Evolutionary conservation across 352 stramenopile genomes (phyloP), one percentile per base, ranked within the genome.

Genomic region (Phytophthora foliorum): DNA sequence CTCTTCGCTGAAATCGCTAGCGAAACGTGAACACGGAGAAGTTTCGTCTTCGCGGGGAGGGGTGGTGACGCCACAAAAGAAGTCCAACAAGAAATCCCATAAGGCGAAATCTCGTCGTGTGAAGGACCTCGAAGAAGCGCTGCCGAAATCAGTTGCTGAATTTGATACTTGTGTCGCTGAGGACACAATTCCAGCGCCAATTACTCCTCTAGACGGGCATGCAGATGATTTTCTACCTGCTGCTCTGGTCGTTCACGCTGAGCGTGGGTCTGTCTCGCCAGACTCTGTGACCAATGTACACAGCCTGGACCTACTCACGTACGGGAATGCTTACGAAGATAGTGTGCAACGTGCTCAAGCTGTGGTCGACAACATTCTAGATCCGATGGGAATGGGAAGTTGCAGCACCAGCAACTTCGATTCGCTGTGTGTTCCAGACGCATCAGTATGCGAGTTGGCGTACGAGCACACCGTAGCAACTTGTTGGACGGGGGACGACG

Each of bases 1-100:
- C 42, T 94, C 88, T 21, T 95, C 88, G 21, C 81, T 96, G 67
- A 93, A 94, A 66, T 50, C 74, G 0, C 77, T 81, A 29, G 57
- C 78, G 6, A 90, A 90, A 67, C 54, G 57, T 61, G 31, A 34
- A 27, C 27, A 54, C 49, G 49, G 17, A 8, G 48, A 32, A 17
- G 19, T 2, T 17, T 14, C 31, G 16, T 24, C 41, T n/a, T 53
- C 39, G 3, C 29, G 29, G 5, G 25, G 27, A 25, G 21, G 52
- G 11, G 9, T n/a, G 14, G 4, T 19, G 34, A 21, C 32, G 8
- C 2, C 60, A 24, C 55, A 24, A 55, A 38, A 70, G 57, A 74
- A 63, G 25, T 22, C 22, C n/a, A 72, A 52, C n/a, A 78, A 75
- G 17, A 68, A 69, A 48, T 55, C 55, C 3, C 44, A 60, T 17